phyloP scores from a whole-genome alignment of 164 flowering plant genomes.

The Platanus orientalis region DNA sequence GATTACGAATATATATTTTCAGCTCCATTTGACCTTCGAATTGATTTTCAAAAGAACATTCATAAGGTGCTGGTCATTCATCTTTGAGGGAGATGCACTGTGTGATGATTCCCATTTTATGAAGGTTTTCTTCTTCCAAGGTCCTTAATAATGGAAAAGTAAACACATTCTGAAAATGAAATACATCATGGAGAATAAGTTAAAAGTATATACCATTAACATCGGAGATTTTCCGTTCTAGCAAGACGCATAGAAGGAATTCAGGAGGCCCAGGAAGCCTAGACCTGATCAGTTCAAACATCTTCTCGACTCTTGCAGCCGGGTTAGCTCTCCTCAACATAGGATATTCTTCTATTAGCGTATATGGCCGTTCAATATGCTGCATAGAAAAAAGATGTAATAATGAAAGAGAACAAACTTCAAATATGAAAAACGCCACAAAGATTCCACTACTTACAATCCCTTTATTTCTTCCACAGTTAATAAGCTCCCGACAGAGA shows the following conservation, averaged over 20 bases:
- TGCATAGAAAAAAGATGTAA: constrained; percentile 18
- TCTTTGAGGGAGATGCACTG: constrained; percentile 65
- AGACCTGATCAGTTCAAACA: constrained; percentile 53
- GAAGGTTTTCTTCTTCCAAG: constrained; percentile 86
- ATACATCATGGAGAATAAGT: constrained; percentile 3
- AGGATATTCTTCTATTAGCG: constrained; percentile 71
- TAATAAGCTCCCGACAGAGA: constrained; percentile 67
- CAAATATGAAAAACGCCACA: not conserved
- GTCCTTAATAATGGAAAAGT: constrained; percentile 40
- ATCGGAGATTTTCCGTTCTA: constrained; percentile 69
- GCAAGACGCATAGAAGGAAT: constrained; percentile 71
- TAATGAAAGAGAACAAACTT: not conserved
- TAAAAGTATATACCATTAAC: constrained; percentile 65
- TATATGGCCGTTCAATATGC: constrained; percentile 64
- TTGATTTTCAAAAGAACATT: constrained; percentile 88
- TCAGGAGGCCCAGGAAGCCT: constrained; percentile 58
- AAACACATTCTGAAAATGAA: not conserved
- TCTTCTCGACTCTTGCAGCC: constrained; percentile 57
- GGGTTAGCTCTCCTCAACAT: constrained; percentile 40
- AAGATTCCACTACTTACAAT: constrained; percentile 37
- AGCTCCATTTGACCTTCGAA: constrained; percentile 56
- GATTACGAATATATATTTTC: not conserved
- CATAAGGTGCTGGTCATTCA: constrained; percentile 74
- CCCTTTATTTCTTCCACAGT: constrained; percentile 64
- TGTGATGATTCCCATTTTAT: constrained; percentile 54